Evolutionary conservation across 768 basidiomycete species (phyloP), one percentile per base, ranked within the genome.

Genomic region (Tulasnella sp.): DNA sequence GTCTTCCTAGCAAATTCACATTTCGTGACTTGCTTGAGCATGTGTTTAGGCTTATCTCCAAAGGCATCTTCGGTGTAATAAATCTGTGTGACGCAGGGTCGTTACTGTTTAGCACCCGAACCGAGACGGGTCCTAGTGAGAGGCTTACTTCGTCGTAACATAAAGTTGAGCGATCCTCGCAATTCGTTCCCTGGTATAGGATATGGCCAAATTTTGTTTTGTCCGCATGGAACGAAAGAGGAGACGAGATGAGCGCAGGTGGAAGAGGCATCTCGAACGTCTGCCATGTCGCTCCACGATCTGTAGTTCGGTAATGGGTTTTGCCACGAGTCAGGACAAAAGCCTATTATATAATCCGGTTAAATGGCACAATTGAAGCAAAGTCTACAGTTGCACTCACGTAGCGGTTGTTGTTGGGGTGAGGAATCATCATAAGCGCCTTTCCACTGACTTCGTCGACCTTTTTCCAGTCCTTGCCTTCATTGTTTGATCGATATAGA

Each of bases 1-100:
- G 80, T 82, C 59, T 85, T 82, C 62, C 93, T 85, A 0, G 91
- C 93, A 60, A 92, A 99, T 58, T 83, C 76, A 64, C 95, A 99
- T 4, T 76, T 70, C 0, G 80, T 70, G 0, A 83, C 85, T 56
- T 91, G 81, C 0, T 66, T 59, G 12, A 92, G 70, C 22, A 99
- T 74, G 2, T 70, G 62, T 47, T 74, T 61, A 0, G 81, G 68
- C 0, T 70, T 61, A 45, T 78, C 73, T 20, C 73, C 66, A 68
- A 99, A 98, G 0, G 79, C 83, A 45, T 91, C 78, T 56, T 72
- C 80, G 15, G 93, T 95, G 67, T 88, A 88, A 62, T 76, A 96
- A 2, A 92, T 91, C 83, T 96, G 58, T 19, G 24, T 31, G 15
- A 12, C 4, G 41, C 28, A 34, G n/a, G 19, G 29, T 43, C 12